Conservation (phyloP, 345 rosid genomes). For the Bruguiera sexangula region DNA sequence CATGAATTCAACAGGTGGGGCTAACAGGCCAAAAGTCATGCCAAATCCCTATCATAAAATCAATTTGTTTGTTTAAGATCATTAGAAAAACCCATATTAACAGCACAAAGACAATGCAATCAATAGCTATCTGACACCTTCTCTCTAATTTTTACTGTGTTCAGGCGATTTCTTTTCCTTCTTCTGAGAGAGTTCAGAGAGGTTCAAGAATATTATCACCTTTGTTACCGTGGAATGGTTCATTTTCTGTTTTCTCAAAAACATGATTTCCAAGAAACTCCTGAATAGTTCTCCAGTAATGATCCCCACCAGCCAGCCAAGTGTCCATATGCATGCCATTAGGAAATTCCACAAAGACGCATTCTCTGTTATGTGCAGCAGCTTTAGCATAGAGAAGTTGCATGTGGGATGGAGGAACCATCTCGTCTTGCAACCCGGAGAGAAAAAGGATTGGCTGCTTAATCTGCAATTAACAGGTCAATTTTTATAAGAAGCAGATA, state of each 20-base stretch:
- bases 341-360: conserved; percentile 80
- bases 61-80: too few species aligned
- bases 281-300: conserved; percentile 69
- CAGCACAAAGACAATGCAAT: not conserved
- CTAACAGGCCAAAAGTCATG: too few species aligned
- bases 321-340: conserved; percentile 99
- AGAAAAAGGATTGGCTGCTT: conserved; percentile 90
- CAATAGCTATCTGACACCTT: not conserved
- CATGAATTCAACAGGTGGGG: too few species aligned
- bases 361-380: conserved; percentile 67
- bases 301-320: conserved; percentile 90
- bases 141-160: not conserved
- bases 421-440: conserved; percentile 96
- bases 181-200: not conserved
- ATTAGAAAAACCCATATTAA: not conserved
- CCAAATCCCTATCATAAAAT: too few species aligned
- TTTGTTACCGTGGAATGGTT: conserved; percentile 21
- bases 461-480: conserved; percentile 47
- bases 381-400: conserved; percentile 85
- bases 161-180: not conserved
- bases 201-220: conserved; percentile 28
- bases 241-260: conserved; percentile 42
- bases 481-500: conserved; percentile 6
- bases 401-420: conserved; percentile 97
- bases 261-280: conserved; percentile 59